A percentile compares a stretch with the other conserved stretches of the same genome.
Conservation (phyloP, 345 rosid genomes). For the Gossypium raimondii region DNA sequence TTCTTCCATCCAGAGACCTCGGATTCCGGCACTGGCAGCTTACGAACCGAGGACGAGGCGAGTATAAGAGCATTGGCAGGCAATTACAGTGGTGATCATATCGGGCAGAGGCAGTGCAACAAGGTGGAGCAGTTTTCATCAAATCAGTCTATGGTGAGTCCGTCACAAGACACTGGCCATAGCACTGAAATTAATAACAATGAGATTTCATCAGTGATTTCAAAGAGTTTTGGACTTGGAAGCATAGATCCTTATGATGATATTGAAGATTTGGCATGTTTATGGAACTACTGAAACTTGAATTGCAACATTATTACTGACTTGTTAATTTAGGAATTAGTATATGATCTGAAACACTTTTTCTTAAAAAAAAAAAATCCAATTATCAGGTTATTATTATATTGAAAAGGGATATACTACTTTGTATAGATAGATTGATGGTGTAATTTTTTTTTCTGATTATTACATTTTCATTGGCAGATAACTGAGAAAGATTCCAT, state of each 20-base stretch:
- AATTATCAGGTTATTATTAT: no score
- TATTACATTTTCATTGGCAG: constrained; percentile 14
- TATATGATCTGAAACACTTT: constrained; percentile 12
- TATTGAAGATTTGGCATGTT: constrained; percentile 34
- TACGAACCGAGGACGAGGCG: constrained; percentile 16
- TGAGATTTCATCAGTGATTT: constrained; percentile 47
- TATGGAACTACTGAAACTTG: constrained; percentile 34
- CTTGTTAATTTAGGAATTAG: constrained; percentile 17
- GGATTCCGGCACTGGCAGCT: constrained; percentile 9
- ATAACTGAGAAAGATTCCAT: constrained; percentile 21
- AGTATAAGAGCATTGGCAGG: constrained; percentile 23
- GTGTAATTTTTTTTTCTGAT: constrained; percentile 19
- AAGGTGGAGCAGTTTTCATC: constrained; percentile 56
- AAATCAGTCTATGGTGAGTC: constrained; percentile 46
- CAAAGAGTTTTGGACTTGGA: constrained; percentile 32
- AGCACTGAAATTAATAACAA: constrained; percentile 55
- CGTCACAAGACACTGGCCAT: constrained; percentile 56
- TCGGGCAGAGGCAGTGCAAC: constrained; percentile 32
- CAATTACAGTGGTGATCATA: constrained; percentile 1
- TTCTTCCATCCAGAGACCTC: constrained; percentile 12
- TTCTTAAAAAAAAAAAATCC: background rate
- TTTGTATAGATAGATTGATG: constrained; percentile 32
- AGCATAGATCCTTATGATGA: constrained; percentile 20
- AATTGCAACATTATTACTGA: background rate
- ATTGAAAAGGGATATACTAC: background rate